Evolutionary conservation across 495 filamentous ascomycete species (phyloP).

Genomic region (Aspergillus biplanus): DNA sequence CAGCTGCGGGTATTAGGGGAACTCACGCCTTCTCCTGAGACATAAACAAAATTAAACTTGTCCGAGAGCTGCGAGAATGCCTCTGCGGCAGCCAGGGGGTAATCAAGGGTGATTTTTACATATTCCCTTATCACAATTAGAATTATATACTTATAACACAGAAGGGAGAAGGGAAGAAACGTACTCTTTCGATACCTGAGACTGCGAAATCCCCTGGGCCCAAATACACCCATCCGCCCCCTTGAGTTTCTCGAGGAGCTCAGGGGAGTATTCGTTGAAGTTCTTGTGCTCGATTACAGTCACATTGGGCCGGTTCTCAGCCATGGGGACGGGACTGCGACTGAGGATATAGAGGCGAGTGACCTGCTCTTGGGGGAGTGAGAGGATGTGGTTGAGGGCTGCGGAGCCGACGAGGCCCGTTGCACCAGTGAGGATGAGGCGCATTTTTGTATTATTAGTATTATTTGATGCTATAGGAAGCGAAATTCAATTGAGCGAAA

Average conservation of each 20-base stretch:
- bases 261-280: constrained; percentile 58
- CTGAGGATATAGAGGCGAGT: constrained; percentile 68
- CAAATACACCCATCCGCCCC: constrained; percentile 71
- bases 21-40: constrained; percentile 59
- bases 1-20: not conserved
- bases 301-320: constrained; percentile 60
- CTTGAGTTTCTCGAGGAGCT: constrained; percentile 60
- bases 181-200: constrained; percentile 61
- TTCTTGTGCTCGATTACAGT: constrained; percentile 70
- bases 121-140: constrained; percentile 57
- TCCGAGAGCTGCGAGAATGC: constrained; percentile 59
- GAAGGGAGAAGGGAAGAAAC: constrained; percentile 15
- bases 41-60: constrained; percentile 70
- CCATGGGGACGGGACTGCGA: constrained; percentile 66
- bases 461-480: too few relatives aligned
- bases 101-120: constrained; percentile 66
- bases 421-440: constrained; percentile 75
- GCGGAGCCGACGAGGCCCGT: constrained; percentile 72
- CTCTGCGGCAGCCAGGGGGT: constrained; percentile 61
- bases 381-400: constrained; percentile 66
- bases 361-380: constrained; percentile 46
- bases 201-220: constrained; percentile 67
- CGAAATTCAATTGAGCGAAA: too few relatives aligned
- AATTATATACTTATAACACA: not conserved
- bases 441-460: constrained; percentile 46